Base-by-base conservation (phyloP, 805 yeast genomes). In the Kluyveromyces nonfermentans region DNA sequence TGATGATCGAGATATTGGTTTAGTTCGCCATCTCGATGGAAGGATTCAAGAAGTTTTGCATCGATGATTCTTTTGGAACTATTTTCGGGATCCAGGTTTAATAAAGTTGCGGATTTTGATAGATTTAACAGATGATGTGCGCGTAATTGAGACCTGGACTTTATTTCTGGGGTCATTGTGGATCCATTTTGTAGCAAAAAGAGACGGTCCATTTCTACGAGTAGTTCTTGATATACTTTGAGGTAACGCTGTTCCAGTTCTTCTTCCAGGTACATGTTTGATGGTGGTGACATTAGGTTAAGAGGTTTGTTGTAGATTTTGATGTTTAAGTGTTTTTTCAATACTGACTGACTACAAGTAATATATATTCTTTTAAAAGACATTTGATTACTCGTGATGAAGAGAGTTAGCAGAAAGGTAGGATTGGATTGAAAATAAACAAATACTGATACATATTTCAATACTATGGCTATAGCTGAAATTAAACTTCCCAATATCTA, bases 401-500 rank as follows among this genome's bases (percentile, higher is more conserved):
- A n/a, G n/a, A n/a, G n/a, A n/a, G n/a, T n/a, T n/a, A n/a, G n/a
- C n/a, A n/a, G n/a, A n/a, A n/a, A n/a, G n/a, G n/a, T n/a, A n/a
- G n/a, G n/a, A n/a, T n/a, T n/a, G n/a, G n/a, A n/a, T n/a, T n/a
- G n/a, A n/a, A n/a, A n/a, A n/a, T n/a, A n/a, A n/a, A n/a, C n/a
- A n/a, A n/a, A n/a, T n/a, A n/a, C n/a, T n/a, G n/a, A n/a, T n/a
- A n/a, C n/a, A 25, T 14, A 25, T 4, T 4, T 25, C 12, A 6
- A 4, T 25, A 25, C 30, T 6, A 25, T 25, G 30, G 30, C 30
- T 14, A 25, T n/a, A 25, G 9, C 19, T 37, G 19, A 18, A 37
- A 17, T 28, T 68, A 42, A n/a, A n/a, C n/a, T n/a, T n/a, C 84
- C 85, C 5, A 60, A 72, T 4, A 78, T 81, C 16, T 78, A 79